Evolutionary conservation across 2,329 filamentous ascomycete species (phyloP).

Genomic region (Alternaria sp.): DNA sequence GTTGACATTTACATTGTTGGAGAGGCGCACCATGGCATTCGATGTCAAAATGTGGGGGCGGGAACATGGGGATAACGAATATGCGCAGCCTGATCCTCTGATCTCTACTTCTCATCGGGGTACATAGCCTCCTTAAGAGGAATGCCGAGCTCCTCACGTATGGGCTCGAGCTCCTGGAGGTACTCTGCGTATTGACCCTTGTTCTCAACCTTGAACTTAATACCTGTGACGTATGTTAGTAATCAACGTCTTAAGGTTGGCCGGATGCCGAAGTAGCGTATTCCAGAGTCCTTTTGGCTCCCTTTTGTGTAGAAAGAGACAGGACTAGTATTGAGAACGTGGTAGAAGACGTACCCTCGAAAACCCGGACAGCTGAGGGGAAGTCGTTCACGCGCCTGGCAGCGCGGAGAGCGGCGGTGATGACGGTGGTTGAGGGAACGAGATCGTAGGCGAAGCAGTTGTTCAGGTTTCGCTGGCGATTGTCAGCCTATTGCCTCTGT

Average conservation of each 20-base stretch:
- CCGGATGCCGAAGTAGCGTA: not conserved
- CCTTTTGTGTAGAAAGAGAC: not conserved
- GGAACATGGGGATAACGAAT: slow-evolving; percentile 15
- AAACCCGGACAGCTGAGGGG: slow-evolving; percentile 96
- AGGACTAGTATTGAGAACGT: not conserved
- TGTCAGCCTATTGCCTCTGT: slow-evolving; percentile 22
- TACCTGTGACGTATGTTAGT: slow-evolving; percentile 64
- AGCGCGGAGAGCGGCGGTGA: slow-evolving; percentile 89
- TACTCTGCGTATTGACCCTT: slow-evolving; percentile 96
- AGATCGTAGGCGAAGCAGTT: slow-evolving; percentile 99
- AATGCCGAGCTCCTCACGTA: slow-evolving; percentile 93
- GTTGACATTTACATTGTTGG: slow-evolving; percentile 28
- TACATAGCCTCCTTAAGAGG: slow-evolving; percentile 92
- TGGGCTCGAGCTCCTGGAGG: slow-evolving; percentile 87
- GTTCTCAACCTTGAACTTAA: slow-evolving; percentile 99
- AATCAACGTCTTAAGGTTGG: slow-evolving; percentile 18
- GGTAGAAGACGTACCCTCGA: slow-evolving; percentile 76
- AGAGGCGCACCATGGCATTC: slow-evolving; percentile 22
- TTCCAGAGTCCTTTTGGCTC: not conserved
- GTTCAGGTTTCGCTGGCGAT: slow-evolving; percentile 84
- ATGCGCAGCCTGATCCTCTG: slow-evolving; percentile 11
- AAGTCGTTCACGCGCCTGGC: slow-evolving; percentile 97
- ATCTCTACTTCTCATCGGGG: slow-evolving; percentile 59
- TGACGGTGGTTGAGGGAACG: slow-evolving; percentile 89
- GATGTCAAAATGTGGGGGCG: slow-evolving; percentile 10